Base-by-base conservation (phyloP, 129 eudicot species). In the Flaveria bidentis region DNA sequence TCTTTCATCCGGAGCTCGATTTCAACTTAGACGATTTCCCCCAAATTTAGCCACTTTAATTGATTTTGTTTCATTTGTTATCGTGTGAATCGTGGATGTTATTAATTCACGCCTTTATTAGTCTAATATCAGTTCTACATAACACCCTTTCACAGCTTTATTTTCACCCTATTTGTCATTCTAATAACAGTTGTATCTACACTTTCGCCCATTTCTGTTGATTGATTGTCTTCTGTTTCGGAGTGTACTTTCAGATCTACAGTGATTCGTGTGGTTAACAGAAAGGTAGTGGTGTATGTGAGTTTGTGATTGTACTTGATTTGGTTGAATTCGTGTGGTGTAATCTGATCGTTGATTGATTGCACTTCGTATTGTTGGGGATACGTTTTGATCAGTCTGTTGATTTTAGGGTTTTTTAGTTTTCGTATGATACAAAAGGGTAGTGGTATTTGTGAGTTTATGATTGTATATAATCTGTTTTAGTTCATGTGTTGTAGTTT, bases 181-280 rank as follows among this genome's bases (percentile, higher is more conserved):
- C 13, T 51, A 44, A 42, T 11, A 25, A 45, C 76, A 55, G 6
- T 23, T 23, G 26, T 30, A 5, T 23, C 39, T 23, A 60, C 28
- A 56, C 4, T 56, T 56, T 17, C 62, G 9, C 56, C 12, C 20
- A 22, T 47, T 53, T 73, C 42, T 3, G 44, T 13, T 26, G 44
- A 61, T 13, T 26, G n/a, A n/a, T n/a, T n/a, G n/a, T n/a, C n/a
- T n/a, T n/a, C n/a, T n/a, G n/a, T n/a, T 16, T 46, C 26, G 9
- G 26, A 23, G 15, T 69, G 46, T 69, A 45, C 45, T 67, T 67
- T 14, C 76, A 56, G 81, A 78, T 69, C 76, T 69, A 50, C 77
- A 23, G 22, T 45, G 22, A 56, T 20, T 64, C 57, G 41, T 73
- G 74, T 79, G 74, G 74, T 67, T 69, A 49, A 16, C 42, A 75